Evolutionary conservation across 352 stramenopile genomes (phyloP), one percentile per base, ranked within the genome.

Genomic region (Phytopythium mirpurense): DNA sequence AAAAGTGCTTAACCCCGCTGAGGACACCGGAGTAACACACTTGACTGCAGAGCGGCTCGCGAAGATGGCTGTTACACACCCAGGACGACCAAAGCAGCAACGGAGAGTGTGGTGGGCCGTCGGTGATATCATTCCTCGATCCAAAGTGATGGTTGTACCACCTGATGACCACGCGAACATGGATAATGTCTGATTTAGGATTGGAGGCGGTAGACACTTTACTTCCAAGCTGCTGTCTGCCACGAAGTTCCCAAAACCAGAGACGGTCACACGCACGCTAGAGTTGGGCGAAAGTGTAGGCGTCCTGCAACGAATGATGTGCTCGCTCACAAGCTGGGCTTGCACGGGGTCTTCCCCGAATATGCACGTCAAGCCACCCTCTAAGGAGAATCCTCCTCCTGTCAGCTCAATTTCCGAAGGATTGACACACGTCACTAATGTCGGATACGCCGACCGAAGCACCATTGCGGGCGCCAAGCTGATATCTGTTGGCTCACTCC

Each of bases 381-480:
- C 12, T 35, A 67, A 64, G 6, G 60, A 54, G 42, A 83, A 86
- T 0, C 72, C 78, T 43, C 48, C 44, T 18, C 74, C 74, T 14
- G 38, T 32, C 0, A 88, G 16, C 15, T 36, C 36, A 1, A 86
- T 34, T 10, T 63, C 50, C 11, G 54, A 45, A 9, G 29, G 54
- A 7, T 41, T 40, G 3, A 36, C 41, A 26, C 69, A 76, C 2
- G 54, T 27, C 14, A 71, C 31, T 1, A 66, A 12, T 21, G 24
- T 45, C n/a, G 63, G 63, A 2, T 32, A 56, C 6, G 47, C 63
- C n/a, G 45, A 48, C 5, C 31, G 1, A 3, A 71, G 11, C 6
- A 56, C 50, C 9, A 79, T 11, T 19, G 21, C 60, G 6, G 73
- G 73, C 10, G 36, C 44, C 19, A 72, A 48, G 3, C 44, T 5